These are phyloP conservation scores for Leccinum aurantiacum DNA, from an alignment of 768 basidiomycete species.

Conservation along the genomic window DNA sequence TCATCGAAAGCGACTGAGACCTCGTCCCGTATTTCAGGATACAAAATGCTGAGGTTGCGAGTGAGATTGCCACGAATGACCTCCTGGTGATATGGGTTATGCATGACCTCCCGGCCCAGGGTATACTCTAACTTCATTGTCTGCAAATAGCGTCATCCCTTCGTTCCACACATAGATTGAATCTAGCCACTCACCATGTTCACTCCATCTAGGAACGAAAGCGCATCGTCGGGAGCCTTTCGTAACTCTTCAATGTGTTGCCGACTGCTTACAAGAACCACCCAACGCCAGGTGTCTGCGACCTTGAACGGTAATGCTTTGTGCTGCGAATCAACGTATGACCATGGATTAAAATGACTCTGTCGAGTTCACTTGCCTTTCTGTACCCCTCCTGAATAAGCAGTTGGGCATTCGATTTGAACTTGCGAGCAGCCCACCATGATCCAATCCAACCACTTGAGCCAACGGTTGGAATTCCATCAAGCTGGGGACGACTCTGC, in stretches of 20 bases:
- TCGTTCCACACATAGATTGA: neutral
- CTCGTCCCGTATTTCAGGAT: neutral
- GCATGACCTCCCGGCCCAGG: conserved; percentile 32
- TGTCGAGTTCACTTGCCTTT: conserved; percentile 19
- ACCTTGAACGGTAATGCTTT: neutral
- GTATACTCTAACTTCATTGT: conserved; percentile 39
- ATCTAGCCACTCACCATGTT: conserved; percentile 29
- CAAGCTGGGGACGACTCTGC: conserved; percentile 18
- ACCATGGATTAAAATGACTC: neutral
- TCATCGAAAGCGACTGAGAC: neutral
- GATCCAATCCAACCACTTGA: conserved; percentile 27
- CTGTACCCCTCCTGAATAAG: conserved; percentile 35
- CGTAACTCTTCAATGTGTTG: conserved; percentile 19
- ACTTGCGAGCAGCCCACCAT: conserved; percentile 25
- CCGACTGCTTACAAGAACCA: neutral
- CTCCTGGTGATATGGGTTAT: conserved; percentile 33
- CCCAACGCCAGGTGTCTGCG: neutral
- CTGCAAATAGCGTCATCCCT: conserved; percentile 21
- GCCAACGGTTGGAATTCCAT: conserved; percentile 34
- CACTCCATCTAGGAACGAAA: conserved; percentile 36
- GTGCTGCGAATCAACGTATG: neutral
- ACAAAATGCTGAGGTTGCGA: conserved; percentile 31
- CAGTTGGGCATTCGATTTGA: conserved; percentile 18
- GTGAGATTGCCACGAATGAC: conserved; percentile 34
- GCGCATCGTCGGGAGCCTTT: conserved; percentile 39